Base-by-base conservation (phyloP, 2,329 filamentous ascomycete species). In the Paracamarosporium sp. region DNA sequence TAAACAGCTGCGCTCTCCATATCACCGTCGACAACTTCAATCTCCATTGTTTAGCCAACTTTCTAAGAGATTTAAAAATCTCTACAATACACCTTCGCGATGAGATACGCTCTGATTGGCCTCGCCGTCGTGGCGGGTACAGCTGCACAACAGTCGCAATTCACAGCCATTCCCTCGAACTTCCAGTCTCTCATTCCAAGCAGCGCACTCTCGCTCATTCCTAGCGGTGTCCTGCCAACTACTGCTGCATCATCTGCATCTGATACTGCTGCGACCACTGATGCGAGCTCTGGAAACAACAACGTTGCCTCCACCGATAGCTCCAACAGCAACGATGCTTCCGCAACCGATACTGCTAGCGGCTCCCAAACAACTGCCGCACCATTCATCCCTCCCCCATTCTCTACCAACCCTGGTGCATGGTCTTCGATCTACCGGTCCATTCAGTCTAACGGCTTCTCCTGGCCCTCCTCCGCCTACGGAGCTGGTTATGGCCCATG, bases 391-490 rank as follows among this genome's bases (percentile, higher is more conserved):
- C 45, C 48, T 5, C 51, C 40, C 8, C 51, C 40, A 24, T 53
- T 33, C n/a, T 61, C 67, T 1, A 52, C 58, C 17, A 62, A 70
- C 40, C 55, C 63, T 2, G 62, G 53, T 1, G 59, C 60, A 38
- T 71, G 67, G 66, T 67, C 69, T 1, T 71, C 68, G 0, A 50
- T 70, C 43, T 69, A 73, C 60, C 47, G 58, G 46, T 73, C 70
- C 1, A 66, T 73, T 5, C 51, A 68, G 17, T 68, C 67, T 0
- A 60, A 55, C 1, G 65, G 69, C 7, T 63, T 62, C n/a, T 64
- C 71, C 28, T 50, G 47, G 47, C 70, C 70, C 2, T 66, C 67
- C 1, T 70, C 69, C 2, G 57, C 62, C 24, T 72, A 53, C 17
- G 58, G 58, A 13, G 53, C 59, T 15, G 59, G 59, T 4, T 70